A percentile compares a stretch with the other conserved stretches of the same genome.
Evolutionary conservation across 805 yeast species (phyloP).

Genomic region (Pichia californica): DNA sequence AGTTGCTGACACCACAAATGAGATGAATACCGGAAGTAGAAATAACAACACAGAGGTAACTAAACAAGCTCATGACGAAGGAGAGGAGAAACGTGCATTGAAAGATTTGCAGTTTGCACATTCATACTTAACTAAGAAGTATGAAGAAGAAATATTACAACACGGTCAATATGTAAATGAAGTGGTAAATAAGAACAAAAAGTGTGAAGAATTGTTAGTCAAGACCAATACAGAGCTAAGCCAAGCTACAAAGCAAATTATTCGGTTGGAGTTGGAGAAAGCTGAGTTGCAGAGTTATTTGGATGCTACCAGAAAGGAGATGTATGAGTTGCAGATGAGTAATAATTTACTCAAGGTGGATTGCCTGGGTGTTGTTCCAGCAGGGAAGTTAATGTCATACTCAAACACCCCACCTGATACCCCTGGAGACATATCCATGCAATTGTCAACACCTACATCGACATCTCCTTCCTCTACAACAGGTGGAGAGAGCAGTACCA

Average conservation of each 20-base stretch:
- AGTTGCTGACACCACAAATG: slow-evolving; percentile 3
- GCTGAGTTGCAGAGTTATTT: slow-evolving; percentile 27
- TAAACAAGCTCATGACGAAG: neutral
- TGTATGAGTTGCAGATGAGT: slow-evolving; percentile 38
- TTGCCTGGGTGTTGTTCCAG: slow-evolving; percentile 31
- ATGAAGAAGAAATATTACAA: slow-evolving; percentile 56
- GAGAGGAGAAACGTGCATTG: slow-evolving; percentile 40
- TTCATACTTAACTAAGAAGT: slow-evolving; percentile 60
- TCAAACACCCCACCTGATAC: too few relatives aligned
- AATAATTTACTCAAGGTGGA: slow-evolving; percentile 40
- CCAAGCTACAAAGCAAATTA: slow-evolving; percentile 30
- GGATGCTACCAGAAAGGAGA: slow-evolving; percentile 33
- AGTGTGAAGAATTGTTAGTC: slow-evolving; percentile 46
- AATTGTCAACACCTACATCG: neutral
- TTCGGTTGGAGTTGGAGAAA: slow-evolving; percentile 32
- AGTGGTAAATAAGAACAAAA: slow-evolving; percentile 42
- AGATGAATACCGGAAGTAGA: neutral
- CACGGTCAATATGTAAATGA: slow-evolving; percentile 48
- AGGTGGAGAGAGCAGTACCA: neutral
- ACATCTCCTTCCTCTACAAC: neutral
- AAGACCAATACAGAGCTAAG: slow-evolving; percentile 33
- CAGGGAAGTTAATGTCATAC: slow-evolving; percentile 9
- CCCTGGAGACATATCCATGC: too few relatives aligned
- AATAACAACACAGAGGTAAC: neutral
- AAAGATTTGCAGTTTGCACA: slow-evolving; percentile 68